These are phyloP conservation scores for Strobilomyces echinocephalus DNA, from an alignment of 768 basidiomycete species.

Conservation along the genomic window DNA sequence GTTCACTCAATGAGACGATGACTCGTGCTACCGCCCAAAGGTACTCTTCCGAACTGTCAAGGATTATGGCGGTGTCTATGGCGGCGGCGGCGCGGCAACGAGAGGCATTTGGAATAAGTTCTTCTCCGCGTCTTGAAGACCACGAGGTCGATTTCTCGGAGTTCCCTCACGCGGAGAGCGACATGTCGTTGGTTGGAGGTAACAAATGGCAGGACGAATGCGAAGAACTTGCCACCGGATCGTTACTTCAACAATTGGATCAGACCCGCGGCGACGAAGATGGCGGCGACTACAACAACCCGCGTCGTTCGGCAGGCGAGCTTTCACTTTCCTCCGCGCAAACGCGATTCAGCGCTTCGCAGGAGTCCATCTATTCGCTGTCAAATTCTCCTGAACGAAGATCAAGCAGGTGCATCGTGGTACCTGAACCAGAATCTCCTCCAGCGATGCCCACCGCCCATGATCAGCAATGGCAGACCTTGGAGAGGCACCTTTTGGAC, in stretches of 20 bases:
- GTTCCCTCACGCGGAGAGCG: constrained; percentile 42
- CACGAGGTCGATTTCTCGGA: constrained; percentile 1
- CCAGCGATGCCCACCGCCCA: constrained; percentile 5
- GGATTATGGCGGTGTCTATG: constrained; percentile 24
- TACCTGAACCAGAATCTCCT: constrained; percentile 8
- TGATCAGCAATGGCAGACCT: constrained; percentile 21
- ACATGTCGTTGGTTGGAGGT: constrained; percentile 40
- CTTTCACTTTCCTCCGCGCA: constrained; percentile 11
- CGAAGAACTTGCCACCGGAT: constrained; percentile 27
- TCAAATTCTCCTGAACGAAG: constrained; percentile 9
- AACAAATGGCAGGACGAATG: constrained; percentile 38
- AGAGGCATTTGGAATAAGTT: constrained; percentile 48
- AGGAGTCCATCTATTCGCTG: constrained; percentile 25
- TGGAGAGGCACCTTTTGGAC: constrained; percentile 18
- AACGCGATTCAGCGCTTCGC: constrained; percentile 18
- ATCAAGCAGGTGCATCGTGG: constrained; percentile 8
- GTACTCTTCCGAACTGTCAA: constrained; percentile 27
- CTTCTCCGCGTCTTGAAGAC: constrained; percentile 29
- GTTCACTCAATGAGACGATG: background rate
- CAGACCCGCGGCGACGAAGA: background rate
- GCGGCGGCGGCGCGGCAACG: constrained; percentile 43
- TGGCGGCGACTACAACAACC: background rate
- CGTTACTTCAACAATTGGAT: constrained; percentile 22
- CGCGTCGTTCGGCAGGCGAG: constrained; percentile 5
- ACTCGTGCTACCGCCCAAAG: constrained; percentile 2